Percentiles rank a stretch among this genome's conserved stretches.
phyloP scores from a whole-genome alignment of 1,139 yeast genomes.

The Maudiozyma humilis region DNA sequence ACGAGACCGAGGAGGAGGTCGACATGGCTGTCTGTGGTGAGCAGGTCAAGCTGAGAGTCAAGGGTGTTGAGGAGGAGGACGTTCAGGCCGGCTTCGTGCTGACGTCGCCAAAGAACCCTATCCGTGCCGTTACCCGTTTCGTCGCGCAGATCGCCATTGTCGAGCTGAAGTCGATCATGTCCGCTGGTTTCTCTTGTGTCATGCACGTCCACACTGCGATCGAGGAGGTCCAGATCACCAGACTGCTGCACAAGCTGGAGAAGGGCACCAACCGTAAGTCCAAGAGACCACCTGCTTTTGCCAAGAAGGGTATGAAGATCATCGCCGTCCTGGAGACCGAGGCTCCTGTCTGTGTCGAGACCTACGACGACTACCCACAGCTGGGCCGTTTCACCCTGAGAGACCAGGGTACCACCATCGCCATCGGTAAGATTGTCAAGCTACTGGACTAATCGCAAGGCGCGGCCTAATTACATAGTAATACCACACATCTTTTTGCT shows the following conservation, averaged over 20 bases:
- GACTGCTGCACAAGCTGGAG: constrained; percentile 84
- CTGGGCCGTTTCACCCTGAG: constrained; percentile 96
- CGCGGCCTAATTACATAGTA: neutral
- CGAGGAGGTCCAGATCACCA: constrained; percentile 81
- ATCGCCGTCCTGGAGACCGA: constrained; percentile 82
- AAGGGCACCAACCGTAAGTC: constrained; percentile 95
- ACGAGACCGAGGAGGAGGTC: constrained; percentile 94
- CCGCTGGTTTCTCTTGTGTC: constrained; percentile 94
- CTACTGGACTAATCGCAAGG: constrained; percentile 37
- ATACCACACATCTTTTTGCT: neutral
- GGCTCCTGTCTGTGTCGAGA: constrained; percentile 88
- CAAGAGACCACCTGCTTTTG: constrained; percentile 95
- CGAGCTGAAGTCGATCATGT: constrained; percentile 85
- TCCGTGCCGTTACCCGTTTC: constrained; percentile 79
- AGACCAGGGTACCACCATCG: constrained; percentile 96
- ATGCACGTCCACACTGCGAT: constrained; percentile 98
- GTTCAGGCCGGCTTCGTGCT: constrained; percentile 85
- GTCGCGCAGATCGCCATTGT: constrained; percentile 97
- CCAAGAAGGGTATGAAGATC: constrained; percentile 97
- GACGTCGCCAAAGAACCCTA: constrained; percentile 79
- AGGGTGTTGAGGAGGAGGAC: constrained; percentile 96
- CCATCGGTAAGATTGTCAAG: constrained; percentile 91
- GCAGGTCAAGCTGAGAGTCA: constrained; percentile 86
- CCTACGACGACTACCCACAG: constrained; percentile 86
- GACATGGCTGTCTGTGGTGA: constrained; percentile 90